Conservation (phyloP, 2,329 filamentous ascomycete species). For the Alternaria tenuissima region DNA sequence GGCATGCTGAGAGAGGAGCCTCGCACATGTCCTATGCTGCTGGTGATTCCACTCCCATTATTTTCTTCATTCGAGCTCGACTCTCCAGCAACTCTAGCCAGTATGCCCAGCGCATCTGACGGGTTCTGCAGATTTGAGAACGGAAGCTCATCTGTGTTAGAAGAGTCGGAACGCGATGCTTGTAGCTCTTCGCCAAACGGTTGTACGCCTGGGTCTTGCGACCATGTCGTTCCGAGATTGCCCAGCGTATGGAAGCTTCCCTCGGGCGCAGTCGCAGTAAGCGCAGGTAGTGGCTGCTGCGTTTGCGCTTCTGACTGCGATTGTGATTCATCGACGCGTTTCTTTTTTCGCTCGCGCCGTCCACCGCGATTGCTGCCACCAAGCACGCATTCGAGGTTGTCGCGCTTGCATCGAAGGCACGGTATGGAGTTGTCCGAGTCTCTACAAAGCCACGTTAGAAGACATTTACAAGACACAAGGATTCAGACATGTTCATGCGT, state of each 20-base stretch:
- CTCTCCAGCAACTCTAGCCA: slow-evolving; percentile 56
- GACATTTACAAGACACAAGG: neutral
- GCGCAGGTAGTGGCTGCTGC: slow-evolving; percentile 31
- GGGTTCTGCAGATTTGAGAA: slow-evolving; percentile 59
- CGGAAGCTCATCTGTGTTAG: slow-evolving; percentile 45
- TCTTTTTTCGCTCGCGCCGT: slow-evolving; percentile 64
- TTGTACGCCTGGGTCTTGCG: slow-evolving; percentile 30
- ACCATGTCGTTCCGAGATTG: slow-evolving; percentile 51
- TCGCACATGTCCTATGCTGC: slow-evolving; percentile 19
- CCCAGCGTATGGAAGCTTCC: slow-evolving; percentile 47
- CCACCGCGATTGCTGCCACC: slow-evolving; percentile 68
- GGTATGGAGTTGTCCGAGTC: slow-evolving; percentile 61
- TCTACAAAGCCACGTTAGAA: slow-evolving; percentile 29
- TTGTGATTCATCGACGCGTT: slow-evolving; percentile 27
- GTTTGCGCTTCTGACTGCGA: slow-evolving; percentile 11
- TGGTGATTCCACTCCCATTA: slow-evolving; percentile 17
- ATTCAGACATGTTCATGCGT: neutral
- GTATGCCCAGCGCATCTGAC: slow-evolving; percentile 58
- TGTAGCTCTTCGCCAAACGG: slow-evolving; percentile 33
- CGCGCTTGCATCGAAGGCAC: slow-evolving; percentile 66
- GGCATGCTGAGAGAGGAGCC: slow-evolving; percentile 25
- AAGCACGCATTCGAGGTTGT: slow-evolving; percentile 66
- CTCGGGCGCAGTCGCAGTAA: slow-evolving; percentile 43
- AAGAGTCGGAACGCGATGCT: slow-evolving; percentile 39
- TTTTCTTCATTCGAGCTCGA: slow-evolving; percentile 44